A percentile compares a stretch with the other conserved stretches of the same genome.
Conservation (phyloP, 352 stramenopile genomes). For the Pythium phragmitis region DNA sequence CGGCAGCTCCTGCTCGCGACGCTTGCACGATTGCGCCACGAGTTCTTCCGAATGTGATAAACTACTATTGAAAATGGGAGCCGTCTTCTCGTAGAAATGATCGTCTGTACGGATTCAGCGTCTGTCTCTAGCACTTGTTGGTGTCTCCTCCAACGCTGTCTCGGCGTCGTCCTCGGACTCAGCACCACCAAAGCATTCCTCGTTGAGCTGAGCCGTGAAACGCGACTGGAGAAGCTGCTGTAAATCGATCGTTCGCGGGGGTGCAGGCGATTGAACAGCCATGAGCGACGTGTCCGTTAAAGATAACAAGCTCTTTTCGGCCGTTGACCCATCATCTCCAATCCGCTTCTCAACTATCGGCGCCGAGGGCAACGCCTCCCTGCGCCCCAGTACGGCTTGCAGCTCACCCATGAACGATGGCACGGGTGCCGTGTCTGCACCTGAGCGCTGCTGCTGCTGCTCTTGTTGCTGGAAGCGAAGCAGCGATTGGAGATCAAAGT, state of each 20-base stretch:
- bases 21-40: slow-evolving; percentile 67
- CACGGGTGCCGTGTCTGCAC: slow-evolving; percentile 12
- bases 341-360: slow-evolving; percentile 44
- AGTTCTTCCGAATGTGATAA: slow-evolving; percentile 77
- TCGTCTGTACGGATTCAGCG: neutral
- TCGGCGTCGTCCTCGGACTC: slow-evolving; percentile 12
- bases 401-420: slow-evolving; percentile 53
- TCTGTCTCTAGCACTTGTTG: neutral
- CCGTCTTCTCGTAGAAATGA: neutral
- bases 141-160: neutral
- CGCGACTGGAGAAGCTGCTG: slow-evolving; percentile 28
- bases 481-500: slow-evolving; percentile 54
- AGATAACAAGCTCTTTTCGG: neutral
- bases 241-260: slow-evolving; percentile 12
- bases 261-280: neutral
- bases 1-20: slow-evolving; percentile 61
- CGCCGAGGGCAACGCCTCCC: slow-evolving; percentile 29
- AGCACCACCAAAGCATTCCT: slow-evolving; percentile 16
- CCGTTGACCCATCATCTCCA: slow-evolving; percentile 27
- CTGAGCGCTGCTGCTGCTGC: slow-evolving; percentile 26
- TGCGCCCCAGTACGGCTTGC: slow-evolving; percentile 49
- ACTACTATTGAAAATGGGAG: no score
- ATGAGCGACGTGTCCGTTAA: neutral
- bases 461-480: slow-evolving; percentile 33
- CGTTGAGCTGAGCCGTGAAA: slow-evolving; percentile 16